Evolutionary conservation across 2,329 filamentous ascomycete genomes (phyloP).

Genomic region (Venturia carpophila): DNA sequence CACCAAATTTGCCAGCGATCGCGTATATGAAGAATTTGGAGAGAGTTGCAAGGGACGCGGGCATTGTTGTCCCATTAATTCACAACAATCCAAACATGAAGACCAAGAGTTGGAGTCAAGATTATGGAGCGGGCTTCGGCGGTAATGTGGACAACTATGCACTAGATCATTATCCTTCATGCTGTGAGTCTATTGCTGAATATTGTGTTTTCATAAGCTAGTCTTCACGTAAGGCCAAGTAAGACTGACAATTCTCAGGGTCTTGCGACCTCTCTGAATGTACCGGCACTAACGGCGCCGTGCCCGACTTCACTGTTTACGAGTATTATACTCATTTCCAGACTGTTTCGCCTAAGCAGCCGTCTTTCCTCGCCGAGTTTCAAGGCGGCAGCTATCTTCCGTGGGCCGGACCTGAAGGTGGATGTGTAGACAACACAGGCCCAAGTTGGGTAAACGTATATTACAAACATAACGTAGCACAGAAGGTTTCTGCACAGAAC

Average conservation of each 20-base stretch:
- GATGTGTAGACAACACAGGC: conserved; percentile 47
- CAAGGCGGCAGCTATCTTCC: conserved; percentile 51
- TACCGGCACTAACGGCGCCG: conserved; percentile 37
- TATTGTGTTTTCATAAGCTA: neutral
- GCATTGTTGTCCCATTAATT: conserved; percentile 51
- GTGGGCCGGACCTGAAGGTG: conserved; percentile 53
- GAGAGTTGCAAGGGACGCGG: conserved; percentile 45
- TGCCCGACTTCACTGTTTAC: conserved; percentile 25
- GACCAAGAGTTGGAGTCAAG: conserved; percentile 4
- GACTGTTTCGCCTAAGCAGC: conserved; percentile 38
- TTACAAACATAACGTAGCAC: conserved; percentile 54
- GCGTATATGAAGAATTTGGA: conserved; percentile 53
- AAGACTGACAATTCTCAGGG: conserved; percentile 43
- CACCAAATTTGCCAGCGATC: conserved; percentile 42
- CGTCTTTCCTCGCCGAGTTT: conserved; percentile 52
- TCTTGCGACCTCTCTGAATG: conserved; percentile 56
- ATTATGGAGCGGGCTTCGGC: conserved; percentile 34
- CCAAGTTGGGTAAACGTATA: conserved; percentile 56
- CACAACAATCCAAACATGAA: conserved; percentile 54
- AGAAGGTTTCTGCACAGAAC: conserved; percentile 52
- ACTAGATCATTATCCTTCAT: conserved; percentile 43
- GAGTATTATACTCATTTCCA: conserved; percentile 43
- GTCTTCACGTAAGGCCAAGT: neutral
- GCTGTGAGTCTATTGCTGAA: neutral
- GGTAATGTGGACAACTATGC: conserved; percentile 50